These are phyloP conservation scores for Trametes sp. DNA, from an alignment of 1,284 basidiomycete genomes.

Conservation along the genomic window DNA sequence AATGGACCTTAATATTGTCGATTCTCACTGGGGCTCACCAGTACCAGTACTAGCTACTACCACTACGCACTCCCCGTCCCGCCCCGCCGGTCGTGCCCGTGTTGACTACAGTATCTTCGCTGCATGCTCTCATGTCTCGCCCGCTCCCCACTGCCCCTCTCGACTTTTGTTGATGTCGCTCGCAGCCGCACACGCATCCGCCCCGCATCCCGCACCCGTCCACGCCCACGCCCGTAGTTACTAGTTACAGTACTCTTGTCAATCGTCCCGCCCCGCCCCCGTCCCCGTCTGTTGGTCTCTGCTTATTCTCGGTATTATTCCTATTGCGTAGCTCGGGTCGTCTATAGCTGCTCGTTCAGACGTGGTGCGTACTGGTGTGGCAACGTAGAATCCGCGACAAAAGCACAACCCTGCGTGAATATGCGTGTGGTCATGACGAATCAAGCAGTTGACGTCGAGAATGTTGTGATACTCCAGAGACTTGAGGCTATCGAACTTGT, in stretches of 20 bases:
- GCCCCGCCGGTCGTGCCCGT: constrained; percentile 13
- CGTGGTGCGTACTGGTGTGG: constrained; percentile 18
- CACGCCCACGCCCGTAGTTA: background rate
- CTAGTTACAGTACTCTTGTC: background rate
- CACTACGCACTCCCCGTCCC: background rate
- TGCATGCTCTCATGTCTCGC: constrained; percentile 26
- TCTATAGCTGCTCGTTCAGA: constrained; percentile 19
- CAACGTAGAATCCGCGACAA: constrained; percentile 6
- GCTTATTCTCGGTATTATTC: constrained; percentile 17
- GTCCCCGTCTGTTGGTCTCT: background rate
- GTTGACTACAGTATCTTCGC: constrained; percentile 19
- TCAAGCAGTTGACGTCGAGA: too few relatives aligned
- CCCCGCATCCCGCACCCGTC: too few relatives aligned
- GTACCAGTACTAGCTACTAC: constrained; percentile 2
- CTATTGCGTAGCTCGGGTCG: constrained; percentile 18
- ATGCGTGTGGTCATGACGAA: too few relatives aligned
- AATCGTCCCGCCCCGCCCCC: background rate
- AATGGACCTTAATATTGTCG: too few relatives aligned
- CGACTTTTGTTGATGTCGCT: background rate
- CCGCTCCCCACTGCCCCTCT: background rate
- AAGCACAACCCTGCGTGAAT: background rate
- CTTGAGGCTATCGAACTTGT: too few relatives aligned
- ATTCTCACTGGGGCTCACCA: too few relatives aligned
- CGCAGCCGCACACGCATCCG: background rate
- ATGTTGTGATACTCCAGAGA: too few relatives aligned